Evolutionary conservation across 129 eudicot genomes (phyloP), one percentile per base, ranked within the genome.

Genomic region (Flaveria robusta): DNA sequence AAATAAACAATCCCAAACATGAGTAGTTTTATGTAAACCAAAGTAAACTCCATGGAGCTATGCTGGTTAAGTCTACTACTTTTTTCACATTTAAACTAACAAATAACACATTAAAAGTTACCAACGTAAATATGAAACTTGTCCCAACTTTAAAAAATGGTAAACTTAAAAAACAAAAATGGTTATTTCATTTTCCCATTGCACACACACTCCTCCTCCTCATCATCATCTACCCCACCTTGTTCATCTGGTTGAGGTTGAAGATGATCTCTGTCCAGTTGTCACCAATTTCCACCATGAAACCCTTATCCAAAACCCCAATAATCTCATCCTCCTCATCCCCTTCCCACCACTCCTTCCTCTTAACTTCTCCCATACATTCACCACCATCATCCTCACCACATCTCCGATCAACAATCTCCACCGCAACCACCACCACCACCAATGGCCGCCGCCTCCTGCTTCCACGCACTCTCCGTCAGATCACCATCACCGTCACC

Each of bases 391-490:
- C 78, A 27, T 41, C 55, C 49, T 27, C 16, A 19, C 15, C 16
- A 43, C 29, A n/a, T 13, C 9, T 16, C 14, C 3, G 1, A n/a
- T 62, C 65, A 23, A 58, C 39, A 34, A 34, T 34, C 4, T 23
- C 66, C 13, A 60, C 65, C 18, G 3, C 18, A 24, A 34, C 24
- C 14, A 75, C 59, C 29, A 59, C 66, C 29, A 29, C 15, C 52
- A 60, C 54, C 47, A 83, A 91, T 91, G 97, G 99, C 97, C 1
- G 89, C 97, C 8, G 88, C 99, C 19, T 83, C 96, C 70, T 91
- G 97, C 64, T 95, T 91, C 91, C 74, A 73, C 77, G 90, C 96
- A 54, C 79, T 86, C 79, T 85, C 90, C 20, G 52, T 83, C 19
- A 74, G 83, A 80, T 80, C 64, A 58, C 31, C 13, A 23, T 42